These are phyloP conservation scores for Heimioporus punctisporus DNA, from an alignment of 1,284 basidiomycete species.

Conservation along the genomic window DNA sequence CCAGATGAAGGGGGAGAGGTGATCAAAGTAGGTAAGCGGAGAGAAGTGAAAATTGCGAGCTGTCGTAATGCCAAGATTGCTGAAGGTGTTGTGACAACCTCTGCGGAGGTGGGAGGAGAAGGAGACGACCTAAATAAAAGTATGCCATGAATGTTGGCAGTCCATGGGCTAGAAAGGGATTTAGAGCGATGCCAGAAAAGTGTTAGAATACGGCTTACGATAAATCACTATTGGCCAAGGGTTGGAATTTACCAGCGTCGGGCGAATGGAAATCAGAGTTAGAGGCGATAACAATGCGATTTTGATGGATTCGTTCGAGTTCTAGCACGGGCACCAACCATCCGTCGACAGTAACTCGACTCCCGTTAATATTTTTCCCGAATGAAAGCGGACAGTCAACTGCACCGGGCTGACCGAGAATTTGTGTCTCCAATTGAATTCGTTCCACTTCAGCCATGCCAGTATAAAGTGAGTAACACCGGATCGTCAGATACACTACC, in stretches of 20 bases:
- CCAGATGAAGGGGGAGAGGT: conserved; percentile 92
- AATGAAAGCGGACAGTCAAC: conserved; percentile 62
- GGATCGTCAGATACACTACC: conserved; percentile 72
- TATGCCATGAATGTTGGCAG: conserved; percentile 66
- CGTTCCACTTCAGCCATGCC: conserved; percentile 80
- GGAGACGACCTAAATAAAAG: conserved; percentile 51
- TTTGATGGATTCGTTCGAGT: conserved; percentile 55
- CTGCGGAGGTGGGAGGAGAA: conserved; percentile 30
- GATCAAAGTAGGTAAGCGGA: conserved; percentile 80
- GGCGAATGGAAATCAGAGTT: conserved; percentile 45
- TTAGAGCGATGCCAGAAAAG: too few relatives aligned
- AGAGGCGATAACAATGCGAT: conserved; percentile 49
- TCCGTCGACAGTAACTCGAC: conserved; percentile 56
- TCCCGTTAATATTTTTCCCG: conserved; percentile 47
- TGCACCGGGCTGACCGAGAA: conserved; percentile 58
- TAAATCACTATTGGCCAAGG: conserved; percentile 47
- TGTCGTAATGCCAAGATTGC: conserved; percentile 59
- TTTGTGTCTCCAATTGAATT: conserved; percentile 59
- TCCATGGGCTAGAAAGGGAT: conserved; percentile 44
- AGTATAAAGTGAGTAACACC: conserved; percentile 74
- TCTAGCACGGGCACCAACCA: conserved; percentile 82
- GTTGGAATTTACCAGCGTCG: conserved; percentile 35
- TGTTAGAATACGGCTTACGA: too few relatives aligned
- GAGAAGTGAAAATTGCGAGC: conserved; percentile 69
- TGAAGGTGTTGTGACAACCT: conserved; percentile 72